Evolutionary conservation across 176 grass and related monocot species (phyloP), one percentile per base, ranked within the genome.

Genomic region (Bolboschoenus planiculmis): DNA sequence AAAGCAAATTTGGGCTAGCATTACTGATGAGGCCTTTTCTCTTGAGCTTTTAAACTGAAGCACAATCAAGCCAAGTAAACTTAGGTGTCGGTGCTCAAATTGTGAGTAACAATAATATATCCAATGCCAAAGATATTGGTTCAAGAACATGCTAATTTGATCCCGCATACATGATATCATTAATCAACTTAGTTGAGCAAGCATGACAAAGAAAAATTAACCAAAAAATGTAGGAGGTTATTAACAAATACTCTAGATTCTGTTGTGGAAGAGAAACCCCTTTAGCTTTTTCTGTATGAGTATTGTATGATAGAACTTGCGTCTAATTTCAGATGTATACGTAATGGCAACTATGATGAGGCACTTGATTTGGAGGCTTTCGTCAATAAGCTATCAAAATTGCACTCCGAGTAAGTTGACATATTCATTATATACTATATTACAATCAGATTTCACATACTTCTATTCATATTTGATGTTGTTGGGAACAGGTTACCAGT

Each of bases 321-420:
- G 9, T 68, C 13, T 80, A 73, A 37, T 48, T 72, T 62, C 89
- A 99, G 97, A 84, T 93, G 89, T 77, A 99, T 99, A 93, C 81
- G 95, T 14, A 98, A 98, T 87, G 92, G 92, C n/a, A 99, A 95
- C 78, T 99, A 99, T 90, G 97, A 95, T 23, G 97, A 99, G 81
- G 97, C 93, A 60, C 97, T 99, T 89, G 93, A 99, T 73, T 85
- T 99, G 75, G 97, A 99, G 93, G 91, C 97, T 85, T 99, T 91
- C 80, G 91, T 96, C 7, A 88, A 62, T 59, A 99, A 99, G 84
- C 87, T 99, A 18, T 90, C 86, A 56, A 98, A 98, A 75, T 86
- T 96, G 80, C 97, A 99, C 50, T 88, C 91, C 2, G 89, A 99
- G 97, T 99, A 96, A 84, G 97, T 89, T 35, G 16, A 79, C 42